Base-by-base conservation (phyloP, 371 early-diverging fungal species). In the Gilbertella persicaria region DNA sequence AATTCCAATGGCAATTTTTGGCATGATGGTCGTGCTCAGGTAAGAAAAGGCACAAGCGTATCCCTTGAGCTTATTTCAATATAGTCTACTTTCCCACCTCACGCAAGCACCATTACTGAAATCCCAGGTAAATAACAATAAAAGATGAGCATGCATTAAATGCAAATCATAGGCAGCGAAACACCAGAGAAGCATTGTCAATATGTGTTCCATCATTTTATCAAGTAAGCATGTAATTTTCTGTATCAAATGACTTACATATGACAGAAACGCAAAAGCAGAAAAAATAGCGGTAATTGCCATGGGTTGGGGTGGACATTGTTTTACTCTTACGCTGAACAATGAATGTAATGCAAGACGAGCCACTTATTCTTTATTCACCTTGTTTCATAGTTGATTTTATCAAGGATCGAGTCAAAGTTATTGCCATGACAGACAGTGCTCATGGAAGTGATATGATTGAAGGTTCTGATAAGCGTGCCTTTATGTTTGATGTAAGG, bases 1-100 rank as follows among this genome's bases (percentile, higher is more conserved):
- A 78, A 78, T 51, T 63, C 78, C 3, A 74, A 71, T 50, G 72
- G 61, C n/a, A 74, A 63, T 29, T 66, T 59, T 42, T 78, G 74
- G 74, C 66, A 62, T 30, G 55, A 71, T 19, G 57, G 60, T 35
- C 50, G 55, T 49, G 56, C 72, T 16, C 51, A 43, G 44, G 77
- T 76, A 68, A 57, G 33, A 3, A 13, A 1, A 8, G 2, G 12
- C 20, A 19, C 12, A 36, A 16, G 42, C 28, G 45, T 19, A 37
- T 38, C 23, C 29, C 33, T 12, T 41, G n/a, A 24, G 17, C 40
- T 48, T 14, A 14, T 20, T 26, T 19, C 4, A 8, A 19, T n/a
- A 16, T 12, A 62, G 53, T 50, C 53, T 8, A 36, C n/a, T 23
- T 48, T 55, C 21, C 58, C 66, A 36, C 17, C 33, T 10, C 58